phyloP scores from a whole-genome alignment of 2,329 filamentous ascomycete genomes.

The Penicillium psychrosexuale region DNA sequence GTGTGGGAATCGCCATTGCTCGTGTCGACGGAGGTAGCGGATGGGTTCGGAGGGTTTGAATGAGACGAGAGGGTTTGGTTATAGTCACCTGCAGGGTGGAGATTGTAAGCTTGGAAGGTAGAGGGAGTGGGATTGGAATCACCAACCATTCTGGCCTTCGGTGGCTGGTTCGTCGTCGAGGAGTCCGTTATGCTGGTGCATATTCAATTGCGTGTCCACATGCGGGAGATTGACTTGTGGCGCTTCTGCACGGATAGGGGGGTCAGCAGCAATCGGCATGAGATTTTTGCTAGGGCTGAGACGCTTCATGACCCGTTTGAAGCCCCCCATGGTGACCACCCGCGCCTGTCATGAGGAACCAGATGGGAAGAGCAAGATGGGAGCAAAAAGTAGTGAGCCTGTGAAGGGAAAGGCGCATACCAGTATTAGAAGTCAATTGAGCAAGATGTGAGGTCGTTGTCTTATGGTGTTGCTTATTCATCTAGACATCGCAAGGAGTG shows the following conservation, averaged over 20 bases:
- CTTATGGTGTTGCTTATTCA: conserved; percentile 8
- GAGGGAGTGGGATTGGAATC: not conserved
- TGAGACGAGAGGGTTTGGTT: conserved; percentile 15
- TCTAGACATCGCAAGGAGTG: conserved; percentile 9
- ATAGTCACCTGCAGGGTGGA: conserved; percentile 14
- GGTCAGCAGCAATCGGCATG: conserved; percentile 25
- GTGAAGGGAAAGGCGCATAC: conserved; percentile 1
- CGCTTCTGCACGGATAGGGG: conserved; percentile 25
- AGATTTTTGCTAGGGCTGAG: conserved; percentile 13
- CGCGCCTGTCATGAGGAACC: conserved; percentile 8
- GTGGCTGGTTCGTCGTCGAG: conserved; percentile 30
- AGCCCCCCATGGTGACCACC: conserved; percentile 27
- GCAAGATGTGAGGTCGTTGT: not conserved
- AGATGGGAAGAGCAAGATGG: not conserved
- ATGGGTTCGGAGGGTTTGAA: conserved; percentile 9
- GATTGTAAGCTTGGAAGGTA: conserved; percentile 1
- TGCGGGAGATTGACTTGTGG: conserved; percentile 40
- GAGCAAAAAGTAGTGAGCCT: conserved; percentile 5
- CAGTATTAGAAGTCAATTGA: conserved; percentile 4
- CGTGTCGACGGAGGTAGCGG: conserved; percentile 22
- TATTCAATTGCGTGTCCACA: conserved; percentile 44
- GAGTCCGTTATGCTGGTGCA: conserved; percentile 42
- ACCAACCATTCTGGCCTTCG: conserved; percentile 27
- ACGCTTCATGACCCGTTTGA: conserved; percentile 29
- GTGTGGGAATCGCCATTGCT: conserved; percentile 30